These are phyloP conservation scores for Myxozyma vanderwaltii DNA, from an alignment of 805 yeast species.

Conservation along the genomic window DNA sequence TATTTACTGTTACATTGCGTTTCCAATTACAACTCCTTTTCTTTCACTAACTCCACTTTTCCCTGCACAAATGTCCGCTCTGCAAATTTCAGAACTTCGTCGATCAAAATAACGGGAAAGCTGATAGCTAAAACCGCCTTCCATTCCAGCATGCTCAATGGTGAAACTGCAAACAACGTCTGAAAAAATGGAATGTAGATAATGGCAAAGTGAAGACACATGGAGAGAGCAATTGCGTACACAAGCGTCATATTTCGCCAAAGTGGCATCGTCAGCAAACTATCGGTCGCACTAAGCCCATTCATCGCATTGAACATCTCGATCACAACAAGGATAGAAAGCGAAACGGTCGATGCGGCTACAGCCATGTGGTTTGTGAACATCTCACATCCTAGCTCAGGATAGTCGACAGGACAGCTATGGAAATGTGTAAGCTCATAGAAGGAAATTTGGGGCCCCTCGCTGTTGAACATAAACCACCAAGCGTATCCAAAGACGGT, in stretches of 20 bases:
- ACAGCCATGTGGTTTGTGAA: conserved; percentile 39
- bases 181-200: conserved; percentile 45
- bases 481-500: conserved; percentile 50
- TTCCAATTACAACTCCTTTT: conserved; percentile 3
- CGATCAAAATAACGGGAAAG: conserved; percentile 45
- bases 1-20: neutral
- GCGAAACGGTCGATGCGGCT: conserved; percentile 46
- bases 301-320: conserved; percentile 50
- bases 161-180: conserved; percentile 43
- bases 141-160: conserved; percentile 45
- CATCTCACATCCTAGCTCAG: conserved; percentile 43
- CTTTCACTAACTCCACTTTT: conserved; percentile 7
- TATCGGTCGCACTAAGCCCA: conserved; percentile 46
- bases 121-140: conserved; percentile 43
- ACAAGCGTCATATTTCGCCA: conserved; percentile 47
- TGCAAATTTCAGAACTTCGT: conserved; percentile 45
- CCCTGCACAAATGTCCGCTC: conserved; percentile 39
- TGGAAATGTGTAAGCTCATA: conserved; percentile 45
- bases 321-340: conserved; percentile 46
- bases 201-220: conserved; percentile 43
- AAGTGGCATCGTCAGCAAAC: conserved; percentile 45
- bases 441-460: conserved; percentile 46
- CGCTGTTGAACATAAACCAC: conserved; percentile 44
- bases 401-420: conserved; percentile 37
- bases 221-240: conserved; percentile 44